These are phyloP conservation scores for Fusarium sp. DNA, from an alignment of 2,329 filamentous ascomycete species.

Conservation along the genomic window DNA sequence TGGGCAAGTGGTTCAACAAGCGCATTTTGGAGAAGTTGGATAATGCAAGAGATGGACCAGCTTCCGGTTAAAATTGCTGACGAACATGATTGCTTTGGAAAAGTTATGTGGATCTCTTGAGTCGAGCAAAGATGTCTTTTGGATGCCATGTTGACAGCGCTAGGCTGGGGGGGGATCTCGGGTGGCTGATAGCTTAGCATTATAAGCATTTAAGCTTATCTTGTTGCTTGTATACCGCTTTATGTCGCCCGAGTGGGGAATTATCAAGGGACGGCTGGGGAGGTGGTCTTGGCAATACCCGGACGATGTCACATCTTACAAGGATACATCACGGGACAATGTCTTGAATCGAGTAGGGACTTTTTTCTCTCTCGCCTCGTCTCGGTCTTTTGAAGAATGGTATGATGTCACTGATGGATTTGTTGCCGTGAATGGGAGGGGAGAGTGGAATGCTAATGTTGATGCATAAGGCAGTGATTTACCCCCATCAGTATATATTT, in stretches of 20 bases:
- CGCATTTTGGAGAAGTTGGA: background rate
- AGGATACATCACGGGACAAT: background rate
- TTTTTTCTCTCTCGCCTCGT: rapidly evolving
- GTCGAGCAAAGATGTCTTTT: background rate
- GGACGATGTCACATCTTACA: background rate
- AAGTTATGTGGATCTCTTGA: background rate
- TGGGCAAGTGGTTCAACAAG: background rate
- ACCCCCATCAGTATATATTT: background rate
- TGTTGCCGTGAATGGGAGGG: background rate
- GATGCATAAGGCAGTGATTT: background rate
- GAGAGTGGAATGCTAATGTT: background rate
- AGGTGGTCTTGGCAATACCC: background rate
- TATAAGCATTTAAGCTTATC: background rate
- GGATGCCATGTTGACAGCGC: background rate
- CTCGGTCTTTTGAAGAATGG: background rate
- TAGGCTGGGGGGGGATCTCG: background rate
- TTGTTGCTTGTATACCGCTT: background rate
- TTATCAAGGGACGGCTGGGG: rapidly evolving
- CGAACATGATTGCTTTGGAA: background rate
- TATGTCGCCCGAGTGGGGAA: background rate
- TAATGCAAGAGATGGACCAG: background rate
- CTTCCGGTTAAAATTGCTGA: rapidly evolving
- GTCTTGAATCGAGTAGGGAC: background rate
- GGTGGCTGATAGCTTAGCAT: background rate
- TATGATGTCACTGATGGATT: background rate